These are phyloP conservation scores for Cladophialophora psammophila DNA, from an alignment of 2,329 filamentous ascomycete genomes.

Conservation along the genomic window DNA sequence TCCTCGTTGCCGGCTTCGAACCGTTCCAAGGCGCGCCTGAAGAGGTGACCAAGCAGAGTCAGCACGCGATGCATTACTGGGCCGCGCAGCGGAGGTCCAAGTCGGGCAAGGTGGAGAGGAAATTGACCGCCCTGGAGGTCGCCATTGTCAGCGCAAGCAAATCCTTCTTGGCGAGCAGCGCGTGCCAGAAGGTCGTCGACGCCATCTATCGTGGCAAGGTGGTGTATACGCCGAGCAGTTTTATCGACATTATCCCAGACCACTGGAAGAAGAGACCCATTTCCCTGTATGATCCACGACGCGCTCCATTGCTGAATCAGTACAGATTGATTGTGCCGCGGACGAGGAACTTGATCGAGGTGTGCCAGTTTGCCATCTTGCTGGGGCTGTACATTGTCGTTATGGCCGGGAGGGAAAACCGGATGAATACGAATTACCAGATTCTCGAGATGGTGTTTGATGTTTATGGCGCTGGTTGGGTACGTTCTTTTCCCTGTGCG, in stretches of 20 bases:
- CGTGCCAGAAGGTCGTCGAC: constrained; percentile 81
- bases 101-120: constrained; percentile 58
- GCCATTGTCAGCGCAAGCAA: constrained; percentile 85
- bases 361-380: constrained; percentile 74
- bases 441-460: constrained; percentile 71
- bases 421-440: constrained; percentile 54
- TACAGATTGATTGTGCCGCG: constrained; percentile 84
- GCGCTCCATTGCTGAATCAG: constrained; percentile 79
- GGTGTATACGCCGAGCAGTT: constrained; percentile 81
- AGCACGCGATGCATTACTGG: constrained; percentile 52
- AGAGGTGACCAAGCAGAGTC: constrained; percentile 67
- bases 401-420: constrained; percentile 73
- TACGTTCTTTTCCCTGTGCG: constrained; percentile 40
- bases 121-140: constrained; percentile 79
- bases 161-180: constrained; percentile 75
- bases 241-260: constrained; percentile 84
- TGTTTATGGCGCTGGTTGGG: constrained; percentile 79
- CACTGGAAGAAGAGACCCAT: constrained; percentile 86
- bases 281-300: constrained; percentile 77
- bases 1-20: constrained; percentile 82
- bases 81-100: constrained; percentile 48
- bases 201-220: constrained; percentile 83
- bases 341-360: constrained; percentile 77
- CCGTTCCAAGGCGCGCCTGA: constrained; percentile 83
- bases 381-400: constrained; percentile 73